Percentiles rank a stretch among this genome's conserved stretches.
Evolutionary conservation across 306 rosid species (phyloP).

Genomic region (Pyrus pyrifolia): DNA sequence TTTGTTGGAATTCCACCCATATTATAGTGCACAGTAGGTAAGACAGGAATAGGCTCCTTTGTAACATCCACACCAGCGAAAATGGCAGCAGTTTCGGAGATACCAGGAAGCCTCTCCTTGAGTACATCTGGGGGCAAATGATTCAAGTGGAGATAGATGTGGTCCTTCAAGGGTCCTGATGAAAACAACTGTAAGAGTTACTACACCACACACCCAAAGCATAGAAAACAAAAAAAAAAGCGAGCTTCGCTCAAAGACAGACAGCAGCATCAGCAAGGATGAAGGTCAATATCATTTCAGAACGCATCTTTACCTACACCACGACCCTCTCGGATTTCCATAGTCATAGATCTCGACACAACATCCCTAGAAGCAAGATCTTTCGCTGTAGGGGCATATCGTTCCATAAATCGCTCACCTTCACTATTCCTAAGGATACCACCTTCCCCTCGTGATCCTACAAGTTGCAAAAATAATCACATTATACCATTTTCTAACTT

Average conservation of each 20-base stretch:
- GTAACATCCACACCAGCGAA: slow-evolving; percentile 99
- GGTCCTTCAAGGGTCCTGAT: slow-evolving; percentile 96
- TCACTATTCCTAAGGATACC: slow-evolving; percentile 93
- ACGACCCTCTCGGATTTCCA: slow-evolving; percentile 97
- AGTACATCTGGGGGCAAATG: slow-evolving; percentile 99
- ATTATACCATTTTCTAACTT: not conserved
- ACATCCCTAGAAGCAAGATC: slow-evolving; percentile 98
- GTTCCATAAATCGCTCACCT: slow-evolving; percentile 98
- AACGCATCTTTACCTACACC: slow-evolving; percentile 70
- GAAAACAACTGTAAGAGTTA: slow-evolving; percentile 13
- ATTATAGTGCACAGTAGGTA: slow-evolving; percentile 95
- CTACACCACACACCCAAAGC: not conserved
- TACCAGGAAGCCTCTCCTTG: slow-evolving; percentile 98
- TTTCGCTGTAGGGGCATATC: slow-evolving; percentile 97
- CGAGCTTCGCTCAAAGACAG: not conserved
- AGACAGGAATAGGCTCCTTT: slow-evolving; percentile 93
- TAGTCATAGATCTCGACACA: slow-evolving; percentile 94
- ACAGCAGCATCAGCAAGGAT: not conserved
- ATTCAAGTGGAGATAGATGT: slow-evolving; percentile 95
- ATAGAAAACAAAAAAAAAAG: not conserved
- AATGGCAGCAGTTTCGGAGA: slow-evolving; percentile 99
- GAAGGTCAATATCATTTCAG: not conserved
- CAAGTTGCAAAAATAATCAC: slow-evolving; percentile 16
- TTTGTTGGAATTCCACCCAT: slow-evolving; percentile 99
- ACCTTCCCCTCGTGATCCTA: slow-evolving; percentile 99